Conservation (phyloP, 1,284 basidiomycete genomes). For the Cutaneotrichosporon sp. region DNA sequence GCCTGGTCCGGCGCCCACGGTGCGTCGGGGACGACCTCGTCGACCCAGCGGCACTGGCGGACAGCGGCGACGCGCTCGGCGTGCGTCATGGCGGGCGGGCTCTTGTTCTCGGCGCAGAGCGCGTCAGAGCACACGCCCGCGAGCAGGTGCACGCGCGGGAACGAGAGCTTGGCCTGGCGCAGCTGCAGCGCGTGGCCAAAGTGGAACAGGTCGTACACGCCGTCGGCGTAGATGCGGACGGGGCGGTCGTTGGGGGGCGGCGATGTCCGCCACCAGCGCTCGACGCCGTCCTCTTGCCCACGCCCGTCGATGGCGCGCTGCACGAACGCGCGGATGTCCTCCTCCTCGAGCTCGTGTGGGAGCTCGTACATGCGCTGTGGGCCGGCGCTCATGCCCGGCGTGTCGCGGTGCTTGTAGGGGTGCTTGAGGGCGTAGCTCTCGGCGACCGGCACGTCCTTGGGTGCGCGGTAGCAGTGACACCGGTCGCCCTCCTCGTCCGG, state of each 20-base stretch:
- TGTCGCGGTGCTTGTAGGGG: background rate
- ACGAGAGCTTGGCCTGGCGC: constrained; percentile 90
- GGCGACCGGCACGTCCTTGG: constrained; percentile 35
- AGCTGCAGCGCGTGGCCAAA: constrained; percentile 85
- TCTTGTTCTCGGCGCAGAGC: constrained; percentile 73
- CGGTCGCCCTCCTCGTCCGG: constrained; percentile 1
- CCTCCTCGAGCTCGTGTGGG: constrained; percentile 53
- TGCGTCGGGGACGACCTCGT: constrained; percentile 90
- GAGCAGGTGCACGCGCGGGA: constrained; percentile 82
- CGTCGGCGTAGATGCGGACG: constrained; percentile 92
- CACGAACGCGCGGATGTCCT: constrained; percentile 72
- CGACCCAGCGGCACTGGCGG: constrained; percentile 94
- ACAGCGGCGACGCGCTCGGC: constrained; percentile 87
- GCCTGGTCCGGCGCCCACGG: constrained; percentile 87
- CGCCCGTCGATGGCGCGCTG: constrained; percentile 65
- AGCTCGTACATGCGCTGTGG: constrained; percentile 50
- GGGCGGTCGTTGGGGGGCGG: constrained; percentile 75
- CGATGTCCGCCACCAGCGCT: constrained; percentile 77
- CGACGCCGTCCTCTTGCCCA: constrained; percentile 57
- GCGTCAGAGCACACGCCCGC: constrained; percentile 88
- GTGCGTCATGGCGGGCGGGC: constrained; percentile 79
- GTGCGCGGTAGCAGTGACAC: constrained; percentile 18
- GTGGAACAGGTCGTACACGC: constrained; percentile 93
- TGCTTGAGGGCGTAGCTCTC: constrained; percentile 19
- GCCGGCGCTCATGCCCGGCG: constrained; percentile 22